Evolutionary conservation across 352 stramenopile genomes (phyloP), one percentile per base, ranked within the genome.

Genomic region (Pythium rhizo-oryzae): DNA sequence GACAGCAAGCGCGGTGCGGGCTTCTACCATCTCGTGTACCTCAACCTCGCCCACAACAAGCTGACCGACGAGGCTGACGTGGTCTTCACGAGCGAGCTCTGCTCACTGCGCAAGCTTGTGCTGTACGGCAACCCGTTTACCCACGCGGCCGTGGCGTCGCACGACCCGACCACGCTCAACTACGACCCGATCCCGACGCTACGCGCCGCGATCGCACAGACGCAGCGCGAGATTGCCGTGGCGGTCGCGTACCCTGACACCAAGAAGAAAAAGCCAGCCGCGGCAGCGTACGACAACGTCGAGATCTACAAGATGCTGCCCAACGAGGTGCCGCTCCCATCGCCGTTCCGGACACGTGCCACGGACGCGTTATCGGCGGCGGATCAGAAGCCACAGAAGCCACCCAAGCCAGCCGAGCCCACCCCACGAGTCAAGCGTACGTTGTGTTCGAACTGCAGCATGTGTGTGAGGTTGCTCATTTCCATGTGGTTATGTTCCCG

Each of bases 241-340:
- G 69, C 88, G 11, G 53, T 86, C 8, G 82, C 82, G 23, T 94
- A 90, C 51, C 86, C 86, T 4, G 80, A 80, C 44, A 89, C 74
- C 19, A 92, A 89, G 62, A 85, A 88, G 44, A 91, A 89, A 47
- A 85, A 80, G 33, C 65, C 74, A 11, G 62, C 65, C 5, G 58
- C 78, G 0, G 81, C 72, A 52, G 69, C 75, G 11, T 93, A 93
- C 63, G 82, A 91, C n/a, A 78, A 86, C 28, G 82, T 93, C 4
- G 79, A 92, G 56, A 94, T 94, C 66, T 92, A 88, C 73, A 92
- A 91, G 68, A 87, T 92, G 74, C 84, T 92, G 60, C 82, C 84
- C 0, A 91, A 85, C 28, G 81, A 90, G 33, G 67, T 82, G 12
- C 70, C 77, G 21, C 67, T 91, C 24, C 75, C 83, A n/a, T 75